Base-by-base conservation (phyloP, 2,329 filamentous ascomycete genomes). In the Curvularia verruculosa region DNA sequence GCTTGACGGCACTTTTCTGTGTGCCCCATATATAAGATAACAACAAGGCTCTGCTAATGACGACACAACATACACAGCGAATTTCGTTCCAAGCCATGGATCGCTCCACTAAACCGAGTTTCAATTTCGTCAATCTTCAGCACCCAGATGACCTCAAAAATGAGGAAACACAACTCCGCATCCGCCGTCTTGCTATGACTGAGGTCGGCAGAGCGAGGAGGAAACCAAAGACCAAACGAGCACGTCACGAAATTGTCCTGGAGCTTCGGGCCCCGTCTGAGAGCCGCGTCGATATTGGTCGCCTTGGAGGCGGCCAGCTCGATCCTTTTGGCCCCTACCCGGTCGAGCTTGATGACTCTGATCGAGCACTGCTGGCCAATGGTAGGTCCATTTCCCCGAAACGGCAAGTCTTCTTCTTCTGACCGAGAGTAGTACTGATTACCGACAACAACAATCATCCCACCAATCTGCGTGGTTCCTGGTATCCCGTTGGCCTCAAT, bases 131-230 rank as follows among this genome's bases (percentile, higher is more conserved):
- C 9, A 73, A 73, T 37, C 61, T 74, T 26, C 58, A 67, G 10
- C 70, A 74, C 45, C 70, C 70, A 1, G 68, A 72, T 44, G 70
- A 74, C 18, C 60, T 74, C 9, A 74, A 74, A 44, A 62, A 70
- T 58, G 67, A 66, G 47, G 65, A 70, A 37, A 74, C 64, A 2
- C 68, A 72, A 53, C 63, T 69, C 36, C 67, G 68, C 2, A 74
- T 74, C 31, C 67, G 71, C 5, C 63, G 67, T n/a, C 61, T 73
- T n/a, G 71, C 71, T 1, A 74, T 74, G 71, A 69, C 63, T 12
- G 69, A 74, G 56, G 66, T 74, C 19, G 69, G 69, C n/a, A 67
- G 61, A 48, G 60, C 65, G 23, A 58, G 68, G 21, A 58, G 67
- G 31, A 73, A 68, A 49, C 66, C 69, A 18, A 74, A 67, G 45